A percentile compares a stretch with the other conserved stretches of the same genome.
These are phyloP conservation scores for Naematelia encephala DNA, from an alignment of 768 basidiomycete genomes.

Conservation along the genomic window DNA sequence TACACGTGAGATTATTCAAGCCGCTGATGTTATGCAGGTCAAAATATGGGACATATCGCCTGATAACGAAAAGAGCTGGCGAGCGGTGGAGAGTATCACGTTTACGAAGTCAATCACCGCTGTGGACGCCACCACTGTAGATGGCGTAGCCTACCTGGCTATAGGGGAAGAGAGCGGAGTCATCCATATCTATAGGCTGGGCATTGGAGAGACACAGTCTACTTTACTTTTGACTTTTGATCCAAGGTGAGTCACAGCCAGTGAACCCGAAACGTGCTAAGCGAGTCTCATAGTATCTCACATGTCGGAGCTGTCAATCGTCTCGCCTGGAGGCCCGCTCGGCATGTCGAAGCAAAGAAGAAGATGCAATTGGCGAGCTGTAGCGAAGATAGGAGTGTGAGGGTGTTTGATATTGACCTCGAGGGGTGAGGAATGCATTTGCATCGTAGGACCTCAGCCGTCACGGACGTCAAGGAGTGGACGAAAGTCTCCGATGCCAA, in stretches of 20 bases:
- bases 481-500: too few species aligned
- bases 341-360: neutral
- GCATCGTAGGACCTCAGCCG: too few species aligned
- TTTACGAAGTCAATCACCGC: slow-evolving; percentile 77
- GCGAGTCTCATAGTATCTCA: slow-evolving; percentile 56
- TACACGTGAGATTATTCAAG: neutral
- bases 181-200: slow-evolving; percentile 62
- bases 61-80: slow-evolving; percentile 57
- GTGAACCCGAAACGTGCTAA: neutral
- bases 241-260: slow-evolving; percentile 17
- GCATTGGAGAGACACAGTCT: slow-evolving; percentile 56
- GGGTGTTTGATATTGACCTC: slow-evolving; percentile 60
- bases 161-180: slow-evolving; percentile 80
- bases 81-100: slow-evolving; percentile 61
- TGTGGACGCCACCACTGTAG: slow-evolving; percentile 60
- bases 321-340: slow-evolving; percentile 68
- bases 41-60: slow-evolving; percentile 68
- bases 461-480: too few species aligned
- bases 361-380: slow-evolving; percentile 70
- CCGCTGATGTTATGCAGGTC: slow-evolving; percentile 56
- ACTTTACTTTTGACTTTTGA: slow-evolving; percentile 54
- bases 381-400: slow-evolving; percentile 88
- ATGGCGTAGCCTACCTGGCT: slow-evolving; percentile 63
- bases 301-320: slow-evolving; percentile 77
- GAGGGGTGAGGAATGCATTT: too few species aligned